A percentile compares a stretch with the other conserved stretches of the same genome.
Conservation (phyloP, 2,329 filamentous ascomycete species). For the Ceratocystis alfenasii region DNA sequence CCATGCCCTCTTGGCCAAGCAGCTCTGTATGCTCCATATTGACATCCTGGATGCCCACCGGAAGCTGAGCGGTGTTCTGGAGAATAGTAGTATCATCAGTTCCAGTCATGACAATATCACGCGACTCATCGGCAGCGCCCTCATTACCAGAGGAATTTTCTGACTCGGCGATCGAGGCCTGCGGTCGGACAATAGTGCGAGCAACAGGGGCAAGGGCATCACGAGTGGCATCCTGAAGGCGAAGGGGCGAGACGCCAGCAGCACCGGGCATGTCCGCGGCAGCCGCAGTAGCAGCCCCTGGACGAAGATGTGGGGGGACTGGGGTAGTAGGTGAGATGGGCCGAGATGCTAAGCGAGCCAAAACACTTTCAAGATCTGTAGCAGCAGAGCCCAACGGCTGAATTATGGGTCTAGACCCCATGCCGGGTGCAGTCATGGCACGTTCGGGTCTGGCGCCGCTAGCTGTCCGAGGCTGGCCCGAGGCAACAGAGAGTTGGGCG, state of each 20-base stretch:
- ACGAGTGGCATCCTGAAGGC: not conserved
- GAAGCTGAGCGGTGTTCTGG: conserved; percentile 47
- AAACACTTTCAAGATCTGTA: not conserved
- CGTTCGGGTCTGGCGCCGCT: conserved; percentile 16
- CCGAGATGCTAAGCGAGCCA: conserved; percentile 15
- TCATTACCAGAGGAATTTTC: conserved; percentile 82
- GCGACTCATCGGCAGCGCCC: conserved; percentile 63
- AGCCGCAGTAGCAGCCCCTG: conserved; percentile 73
- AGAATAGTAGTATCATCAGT: conserved; percentile 45
- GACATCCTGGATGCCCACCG: conserved; percentile 76
- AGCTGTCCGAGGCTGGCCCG: conserved; percentile 19
- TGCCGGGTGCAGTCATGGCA: conserved; percentile 21
- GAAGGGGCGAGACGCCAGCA: not conserved
- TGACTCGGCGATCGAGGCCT: conserved; percentile 47
- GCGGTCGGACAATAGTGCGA: conserved; percentile 41
- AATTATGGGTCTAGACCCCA: conserved; percentile 9
- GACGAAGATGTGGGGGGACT: conserved; percentile 29
- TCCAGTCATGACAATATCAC: conserved; percentile 65
- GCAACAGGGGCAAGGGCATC: conserved; percentile 30
- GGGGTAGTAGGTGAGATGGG: conserved; percentile 20
- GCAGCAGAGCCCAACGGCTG: conserved; percentile 14
- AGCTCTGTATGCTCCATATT: conserved; percentile 62
- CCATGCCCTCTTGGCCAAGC: conserved; percentile 32
- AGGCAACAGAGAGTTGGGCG: conserved; percentile 16
- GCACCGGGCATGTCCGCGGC: conserved; percentile 46